Conservation (phyloP, 257 asterid species). For the Orobanche coerulescens region DNA sequence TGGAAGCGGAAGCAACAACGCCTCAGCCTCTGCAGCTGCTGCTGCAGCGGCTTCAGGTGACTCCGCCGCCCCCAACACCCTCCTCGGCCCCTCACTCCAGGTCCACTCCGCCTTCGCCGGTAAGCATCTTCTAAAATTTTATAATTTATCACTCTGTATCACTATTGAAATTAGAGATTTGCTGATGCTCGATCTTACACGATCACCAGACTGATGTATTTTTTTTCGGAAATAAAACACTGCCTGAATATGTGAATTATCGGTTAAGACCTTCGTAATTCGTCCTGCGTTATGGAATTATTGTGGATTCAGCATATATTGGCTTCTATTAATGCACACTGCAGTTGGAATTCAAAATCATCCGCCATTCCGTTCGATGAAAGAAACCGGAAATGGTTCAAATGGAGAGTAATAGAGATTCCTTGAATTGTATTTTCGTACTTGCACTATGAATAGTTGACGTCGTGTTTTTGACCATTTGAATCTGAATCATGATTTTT, state of each 20-base stretch:
- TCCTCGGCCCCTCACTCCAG: slow-evolving; percentile 68
- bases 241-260: not conserved
- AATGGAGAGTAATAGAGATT: not conserved
- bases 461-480: not conserved
- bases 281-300: not conserved
- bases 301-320: not conserved
- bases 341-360: not conserved
- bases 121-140: slow-evolving; percentile 20
- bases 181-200: not conserved
- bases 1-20: slow-evolving; percentile 34
- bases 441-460: not conserved
- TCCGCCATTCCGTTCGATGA: too few relatives aligned
- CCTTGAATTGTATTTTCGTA: not conserved
- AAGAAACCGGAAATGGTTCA: not conserved
- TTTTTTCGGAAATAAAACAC: not conserved
- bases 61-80: slow-evolving; percentile 42
- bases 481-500: not conserved
- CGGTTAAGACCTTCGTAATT: not conserved
- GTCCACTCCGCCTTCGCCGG: slow-evolving; percentile 75
- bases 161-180: slow-evolving; percentile 24
- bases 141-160: slow-evolving; percentile 19
- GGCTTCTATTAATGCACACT: not conserved
- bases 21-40: slow-evolving; percentile 20
- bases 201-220: not conserved
- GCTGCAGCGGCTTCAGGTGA: slow-evolving; percentile 30